These are phyloP conservation scores for Penicillium hordei DNA, from an alignment of 2,329 filamentous ascomycete species.

Conservation along the genomic window DNA sequence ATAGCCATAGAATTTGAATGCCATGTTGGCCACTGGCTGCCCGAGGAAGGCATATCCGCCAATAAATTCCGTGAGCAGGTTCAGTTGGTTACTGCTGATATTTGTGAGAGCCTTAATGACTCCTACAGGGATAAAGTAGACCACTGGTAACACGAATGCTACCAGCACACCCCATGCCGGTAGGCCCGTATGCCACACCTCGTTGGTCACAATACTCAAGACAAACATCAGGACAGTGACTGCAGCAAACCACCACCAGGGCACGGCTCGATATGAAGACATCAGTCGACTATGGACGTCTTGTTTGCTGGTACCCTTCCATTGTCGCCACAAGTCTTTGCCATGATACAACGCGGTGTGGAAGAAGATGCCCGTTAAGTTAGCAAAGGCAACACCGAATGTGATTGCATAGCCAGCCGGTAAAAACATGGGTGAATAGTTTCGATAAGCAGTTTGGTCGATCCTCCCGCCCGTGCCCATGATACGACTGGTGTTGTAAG, in stretches of 20 bases:
- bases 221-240: slow-evolving; percentile 41
- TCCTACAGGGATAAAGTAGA: slow-evolving; percentile 51
- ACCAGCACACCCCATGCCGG: slow-evolving; percentile 49
- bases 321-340: slow-evolving; percentile 37
- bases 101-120: slow-evolving; percentile 53
- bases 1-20: slow-evolving; percentile 73
- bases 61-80: slow-evolving; percentile 51
- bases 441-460: slow-evolving; percentile 60
- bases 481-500: slow-evolving; percentile 63
- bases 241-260: slow-evolving; percentile 49
- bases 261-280: slow-evolving; percentile 41
- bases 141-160: slow-evolving; percentile 45
- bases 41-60: slow-evolving; percentile 51
- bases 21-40: slow-evolving; percentile 52
- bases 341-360: slow-evolving; percentile 41
- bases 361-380: slow-evolving; percentile 58
- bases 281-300: slow-evolving; percentile 50
- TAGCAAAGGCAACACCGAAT: slow-evolving; percentile 67
- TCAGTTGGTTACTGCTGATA: slow-evolving; percentile 50
- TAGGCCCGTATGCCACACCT: slow-evolving; percentile 48
- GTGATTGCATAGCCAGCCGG: slow-evolving; percentile 57
- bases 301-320: slow-evolving; percentile 33
- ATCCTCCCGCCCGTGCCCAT: slow-evolving; percentile 57
- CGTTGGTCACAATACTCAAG: slow-evolving; percentile 40
- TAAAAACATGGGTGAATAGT: slow-evolving; percentile 66